Conservation (phyloP, 108 stramenopile species). For the Skeletonema marinoi region DNA sequence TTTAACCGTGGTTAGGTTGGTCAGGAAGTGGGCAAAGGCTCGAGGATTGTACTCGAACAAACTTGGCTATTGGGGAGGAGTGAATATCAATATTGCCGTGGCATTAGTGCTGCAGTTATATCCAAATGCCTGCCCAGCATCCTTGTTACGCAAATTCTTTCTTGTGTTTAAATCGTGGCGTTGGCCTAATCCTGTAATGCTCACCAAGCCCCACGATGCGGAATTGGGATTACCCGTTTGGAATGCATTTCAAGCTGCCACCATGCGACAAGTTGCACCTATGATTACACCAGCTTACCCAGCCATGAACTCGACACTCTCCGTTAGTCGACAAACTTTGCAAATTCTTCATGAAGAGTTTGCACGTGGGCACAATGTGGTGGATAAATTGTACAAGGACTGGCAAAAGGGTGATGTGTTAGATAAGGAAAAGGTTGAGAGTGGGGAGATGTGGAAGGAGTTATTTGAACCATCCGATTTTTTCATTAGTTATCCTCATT, state of each 20-base stretch:
- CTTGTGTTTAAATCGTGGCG: conserved; percentile 89
- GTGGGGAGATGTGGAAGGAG: conserved; percentile 69
- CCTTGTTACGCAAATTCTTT: conserved; percentile 89
- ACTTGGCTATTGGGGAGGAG: conserved; percentile 95
- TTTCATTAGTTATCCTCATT: conserved; percentile 93
- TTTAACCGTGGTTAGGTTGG: conserved; percentile 85
- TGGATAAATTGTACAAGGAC: conserved; percentile 77
- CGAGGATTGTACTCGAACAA: conserved; percentile 99
- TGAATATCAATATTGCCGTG: conserved; percentile 98
- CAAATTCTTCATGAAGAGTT: conserved; percentile 90
- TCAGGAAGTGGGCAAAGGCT: conserved; percentile 94
- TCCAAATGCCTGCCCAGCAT: conserved; percentile 88
- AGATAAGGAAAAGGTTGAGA: conserved; percentile 31
- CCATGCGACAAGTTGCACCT: conserved; percentile 86
- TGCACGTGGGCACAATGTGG: conserved; percentile 71
- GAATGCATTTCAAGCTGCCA: conserved; percentile 59
- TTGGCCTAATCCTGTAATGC: conserved; percentile 88
- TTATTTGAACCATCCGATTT: conserved; percentile 95
- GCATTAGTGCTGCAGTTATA: conserved; percentile 93
- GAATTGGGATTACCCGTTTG: conserved; percentile 82
- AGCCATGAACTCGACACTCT: conserved; percentile 96
- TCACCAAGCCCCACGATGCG: conserved; percentile 87
- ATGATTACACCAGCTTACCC: conserved; percentile 99
- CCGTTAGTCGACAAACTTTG: conserved; percentile 83
- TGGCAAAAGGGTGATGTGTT: conserved; percentile 49